Base-by-base conservation (phyloP, 495 filamentous ascomycete genomes). In the Hyaloscypha finlandica region DNA sequence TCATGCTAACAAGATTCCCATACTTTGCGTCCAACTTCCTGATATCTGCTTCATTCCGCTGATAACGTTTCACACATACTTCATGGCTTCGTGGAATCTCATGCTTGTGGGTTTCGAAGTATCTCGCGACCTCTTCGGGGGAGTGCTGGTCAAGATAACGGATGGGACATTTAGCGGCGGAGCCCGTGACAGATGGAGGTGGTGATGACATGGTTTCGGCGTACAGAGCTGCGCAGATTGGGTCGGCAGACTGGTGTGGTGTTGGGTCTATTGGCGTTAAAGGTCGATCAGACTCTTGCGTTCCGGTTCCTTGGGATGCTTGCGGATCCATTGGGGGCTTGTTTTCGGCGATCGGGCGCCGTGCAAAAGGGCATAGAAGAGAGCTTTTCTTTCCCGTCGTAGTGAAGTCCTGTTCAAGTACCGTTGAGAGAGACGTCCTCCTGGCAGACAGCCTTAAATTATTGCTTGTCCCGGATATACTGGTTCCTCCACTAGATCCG, bases 31-130 rank as follows among this genome's bases (percentile, higher is more conserved):
- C 93, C 31, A 97, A 80, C 72, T 93, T 89, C 63, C 86, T 86
- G 71, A 96, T 92, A 66, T 91, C 90, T 66, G 90, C 84, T 32
- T 90, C 87, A 73, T 94, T 93, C 73, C 84, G 86, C 74, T 96
- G 92, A 75, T 93, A 96, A 48, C 93, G 86, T 68, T 88, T 86
- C 63, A 97, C 90, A 74, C 93, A 97, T 22, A 97, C 86, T 67
- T 93, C 92, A 77, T 97, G 93, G 71, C 92, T 95, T 65, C 93
- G 83, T 4, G 93, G 93, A 32, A 97, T 86, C 70, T 96, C 91
- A 72, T 97, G 93, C 75, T 96, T 97, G 79, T 97, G 93, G 29
- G 86, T 89, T 75, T 96, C 91, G 63, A 97, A 89, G 72, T 96
- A 97, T 67, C 88, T 82, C 19, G 93, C 93, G 57, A 97, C 87